These are phyloP conservation scores for Smittium mucronatum DNA, from an alignment of 371 early-diverging fungal species.

Conservation along the genomic window DNA sequence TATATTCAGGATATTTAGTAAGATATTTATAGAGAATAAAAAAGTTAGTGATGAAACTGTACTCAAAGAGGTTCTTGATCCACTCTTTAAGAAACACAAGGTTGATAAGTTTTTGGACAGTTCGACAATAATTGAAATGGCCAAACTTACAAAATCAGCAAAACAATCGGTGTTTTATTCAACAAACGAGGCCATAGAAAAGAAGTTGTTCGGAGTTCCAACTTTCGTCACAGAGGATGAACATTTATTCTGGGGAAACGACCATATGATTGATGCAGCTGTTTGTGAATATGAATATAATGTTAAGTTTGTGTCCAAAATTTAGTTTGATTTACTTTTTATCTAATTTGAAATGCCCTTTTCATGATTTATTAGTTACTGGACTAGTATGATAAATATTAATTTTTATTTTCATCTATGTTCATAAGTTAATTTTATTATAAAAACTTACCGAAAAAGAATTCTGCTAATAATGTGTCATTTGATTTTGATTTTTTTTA, in stretches of 20 bases:
- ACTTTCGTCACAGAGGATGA: conserved; percentile 24
- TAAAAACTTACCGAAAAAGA: no score
- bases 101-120: conserved; percentile 13
- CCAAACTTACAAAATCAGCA: conserved; percentile 11
- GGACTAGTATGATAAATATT: no score
- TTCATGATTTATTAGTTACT: no score
- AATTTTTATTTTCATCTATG: no score
- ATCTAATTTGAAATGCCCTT: no score
- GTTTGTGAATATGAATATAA: neutral
- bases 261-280: conserved; percentile 24
- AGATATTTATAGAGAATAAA: conserved; percentile 19
- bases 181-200: conserved; percentile 18
- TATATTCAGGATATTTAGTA: conserved; percentile 22
- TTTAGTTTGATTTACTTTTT: no score
- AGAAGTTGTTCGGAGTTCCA: conserved; percentile 28
- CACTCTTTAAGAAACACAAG: neutral
- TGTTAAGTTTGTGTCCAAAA: no score
- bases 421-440: no score
- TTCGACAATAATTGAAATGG: conserved; percentile 12
- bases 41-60: conserved; percentile 21
- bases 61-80: conserved; percentile 20
- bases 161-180: conserved; percentile 14
- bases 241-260: conserved; percentile 33
- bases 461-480: no score
- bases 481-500: no score